Conservation (phyloP, 2,329 filamentous ascomycete species). For the Colletotrichum trifolii region DNA sequence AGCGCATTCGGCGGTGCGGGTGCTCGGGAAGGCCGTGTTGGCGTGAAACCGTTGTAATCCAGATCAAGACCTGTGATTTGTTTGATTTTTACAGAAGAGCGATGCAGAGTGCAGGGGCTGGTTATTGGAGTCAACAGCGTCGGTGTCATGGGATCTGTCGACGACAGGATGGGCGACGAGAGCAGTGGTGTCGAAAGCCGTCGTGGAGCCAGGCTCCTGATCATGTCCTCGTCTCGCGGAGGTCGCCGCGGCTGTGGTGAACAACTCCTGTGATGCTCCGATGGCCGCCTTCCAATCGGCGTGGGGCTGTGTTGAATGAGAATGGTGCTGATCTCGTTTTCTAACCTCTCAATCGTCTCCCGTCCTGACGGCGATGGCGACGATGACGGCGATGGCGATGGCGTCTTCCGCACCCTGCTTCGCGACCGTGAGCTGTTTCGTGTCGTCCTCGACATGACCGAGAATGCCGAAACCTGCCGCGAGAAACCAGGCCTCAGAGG, state of each 20-base stretch:
- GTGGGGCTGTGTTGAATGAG: constrained; percentile 28
- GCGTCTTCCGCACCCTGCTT: constrained; percentile 23
- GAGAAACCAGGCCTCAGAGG: constrained; percentile 14
- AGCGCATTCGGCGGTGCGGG: not conserved
- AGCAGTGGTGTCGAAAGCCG: constrained; percentile 23
- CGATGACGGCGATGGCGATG: constrained; percentile 2
- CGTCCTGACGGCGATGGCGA: constrained; percentile 8
- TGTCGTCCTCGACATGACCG: constrained; percentile 20
- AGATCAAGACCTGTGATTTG: constrained; percentile 55
- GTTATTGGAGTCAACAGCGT: constrained; percentile 12
- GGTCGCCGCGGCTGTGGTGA: constrained; percentile 20
- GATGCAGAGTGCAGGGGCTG: constrained; percentile 40
- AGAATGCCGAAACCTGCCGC: constrained; percentile 25
- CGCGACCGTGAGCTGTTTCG: constrained; percentile 20
- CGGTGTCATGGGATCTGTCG: not conserved
- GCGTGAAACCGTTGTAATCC: constrained; percentile 32
- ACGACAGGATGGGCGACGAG: not conserved
- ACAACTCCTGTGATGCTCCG: constrained; percentile 23
- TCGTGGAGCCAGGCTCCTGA: constrained; percentile 18
- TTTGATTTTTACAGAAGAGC: constrained; percentile 52
- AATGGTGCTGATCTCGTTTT: constrained; percentile 31
- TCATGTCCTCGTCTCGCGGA: constrained; percentile 9
- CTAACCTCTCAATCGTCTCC: constrained; percentile 17
- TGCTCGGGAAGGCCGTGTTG: constrained; percentile 8
- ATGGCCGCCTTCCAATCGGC: constrained; percentile 1